Base-by-base conservation (phyloP, 257 asterid genomes). In the Solanum chiquidenum region DNA sequence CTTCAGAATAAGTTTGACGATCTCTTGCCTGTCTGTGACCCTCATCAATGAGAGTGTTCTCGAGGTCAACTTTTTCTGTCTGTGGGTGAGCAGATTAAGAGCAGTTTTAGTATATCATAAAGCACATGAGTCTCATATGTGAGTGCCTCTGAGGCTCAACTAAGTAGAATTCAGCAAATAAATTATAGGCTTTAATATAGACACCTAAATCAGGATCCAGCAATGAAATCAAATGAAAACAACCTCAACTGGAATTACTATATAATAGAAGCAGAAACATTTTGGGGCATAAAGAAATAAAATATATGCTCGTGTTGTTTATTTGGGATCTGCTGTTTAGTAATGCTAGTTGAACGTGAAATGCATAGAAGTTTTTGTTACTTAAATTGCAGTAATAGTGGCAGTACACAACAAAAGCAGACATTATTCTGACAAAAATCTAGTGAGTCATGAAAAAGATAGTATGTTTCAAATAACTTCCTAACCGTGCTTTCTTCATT, bases 41-140 rank as follows among this genome's bases (percentile, higher is more conserved):
- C 90, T 88, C 90, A 62, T 84, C 90, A 74, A 88, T 86, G 33
- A 88, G 87, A 27, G 90, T 88, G 80, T 88, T 83, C 85, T 88
- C 90, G 33, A 88, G 88, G 76, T 88, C 90, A 12, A 88, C 90
- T 88, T 88, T 88, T 58, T 88, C 90, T 58, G 90, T 52, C 90
- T 88, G 73, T 16, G 35, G 25, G 58, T 31, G 66, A 74, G 72
- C 69, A 77, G 25, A 84, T 31, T 40, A 87, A 71, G 25, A 49
- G 29, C 76, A 64, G 77, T 80, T 16, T 80, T 49, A 80, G 85
- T 80, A 23, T 27, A 27, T 44, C 66, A 80, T 46, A 46, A 16
- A 46, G 40, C 68, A 80, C 29, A 18, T 16, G 85, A 46, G 42
- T 49, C 40, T 29, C 68, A 80, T 25, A 77, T 7, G n/a, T 80